Conservation (phyloP, 805 yeast species). For the Jamesozyma rosinii region DNA sequence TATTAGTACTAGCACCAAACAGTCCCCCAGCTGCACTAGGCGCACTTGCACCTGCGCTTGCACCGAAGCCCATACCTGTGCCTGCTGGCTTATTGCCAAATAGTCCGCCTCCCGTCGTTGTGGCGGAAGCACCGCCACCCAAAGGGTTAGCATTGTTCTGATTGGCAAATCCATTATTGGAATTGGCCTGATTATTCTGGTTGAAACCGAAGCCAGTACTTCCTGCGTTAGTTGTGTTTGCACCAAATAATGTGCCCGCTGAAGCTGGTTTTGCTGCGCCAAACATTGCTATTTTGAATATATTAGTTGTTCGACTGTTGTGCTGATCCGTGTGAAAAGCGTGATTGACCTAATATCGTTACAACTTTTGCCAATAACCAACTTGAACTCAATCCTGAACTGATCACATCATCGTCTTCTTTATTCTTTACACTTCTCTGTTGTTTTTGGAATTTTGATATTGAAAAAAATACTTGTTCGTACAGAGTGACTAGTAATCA, state of each 20-base stretch:
- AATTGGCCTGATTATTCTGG: background rate
- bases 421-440: too few relatives aligned
- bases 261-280: slow-evolving; percentile 4
- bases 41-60: slow-evolving; percentile 18
- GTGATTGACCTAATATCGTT: too few relatives aligned
- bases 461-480: too few relatives aligned
- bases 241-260: slow-evolving; percentile 3
- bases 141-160: background rate
- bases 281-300: slow-evolving; percentile 4
- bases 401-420: too few relatives aligned
- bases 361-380: too few relatives aligned
- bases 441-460: too few relatives aligned
- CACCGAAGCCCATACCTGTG: slow-evolving; percentile 7
- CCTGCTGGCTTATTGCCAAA: slow-evolving; percentile 9
- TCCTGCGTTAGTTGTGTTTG: background rate
- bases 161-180: background rate
- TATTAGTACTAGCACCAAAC: slow-evolving; percentile 22
- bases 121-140: slow-evolving; percentile 3
- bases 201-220: slow-evolving; percentile 2
- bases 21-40: slow-evolving; percentile 17
- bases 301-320: too few relatives aligned
- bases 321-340: too few relatives aligned
- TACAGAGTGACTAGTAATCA: too few relatives aligned
- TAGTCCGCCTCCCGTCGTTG: slow-evolving; percentile 7
- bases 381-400: too few relatives aligned